Conservation (phyloP, 169 alveolate genomes). For the Plasmodium vinckei region DNA sequence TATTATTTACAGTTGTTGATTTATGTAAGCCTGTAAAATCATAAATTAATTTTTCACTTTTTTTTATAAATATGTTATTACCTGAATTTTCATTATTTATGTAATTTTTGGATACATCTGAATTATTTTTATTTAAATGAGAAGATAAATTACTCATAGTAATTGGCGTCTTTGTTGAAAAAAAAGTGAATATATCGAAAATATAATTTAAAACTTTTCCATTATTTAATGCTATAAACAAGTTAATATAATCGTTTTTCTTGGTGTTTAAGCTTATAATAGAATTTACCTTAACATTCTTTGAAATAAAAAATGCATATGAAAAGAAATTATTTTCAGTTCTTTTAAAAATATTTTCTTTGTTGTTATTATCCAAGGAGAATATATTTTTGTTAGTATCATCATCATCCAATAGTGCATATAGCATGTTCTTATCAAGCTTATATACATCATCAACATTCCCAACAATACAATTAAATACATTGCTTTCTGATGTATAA, state of each 20-base stretch:
- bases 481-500: neutral
- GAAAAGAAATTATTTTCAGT: constrained; percentile 47
- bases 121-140: constrained; percentile 7
- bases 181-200: constrained; percentile 24
- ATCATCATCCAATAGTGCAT: constrained; percentile 45
- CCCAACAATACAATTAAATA: constrained; percentile 18
- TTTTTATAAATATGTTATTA: constrained; percentile 8
- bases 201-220: constrained; percentile 26
- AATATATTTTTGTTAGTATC: constrained; percentile 7
- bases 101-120: constrained; percentile 4
- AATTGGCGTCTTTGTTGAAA: constrained; percentile 9
- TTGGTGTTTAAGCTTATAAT: constrained; percentile 42
- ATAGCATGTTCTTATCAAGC: constrained; percentile 23
- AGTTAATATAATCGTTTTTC: constrained; percentile 33
- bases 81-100: neutral
- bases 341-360: constrained; percentile 54
- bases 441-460: constrained; percentile 67
- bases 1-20: constrained; percentile 29
- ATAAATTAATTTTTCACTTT: constrained; percentile 46
- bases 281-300: constrained; percentile 53
- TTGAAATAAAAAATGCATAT: constrained; percentile 53
- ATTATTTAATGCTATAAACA: constrained; percentile 44
- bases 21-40: constrained; percentile 68
- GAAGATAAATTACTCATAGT: constrained; percentile 19
- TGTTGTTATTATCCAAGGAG: constrained; percentile 4